These are phyloP conservation scores for Mycosphaerella arachidis DNA, from an alignment of 2,329 filamentous ascomycete species.

Conservation along the genomic window DNA sequence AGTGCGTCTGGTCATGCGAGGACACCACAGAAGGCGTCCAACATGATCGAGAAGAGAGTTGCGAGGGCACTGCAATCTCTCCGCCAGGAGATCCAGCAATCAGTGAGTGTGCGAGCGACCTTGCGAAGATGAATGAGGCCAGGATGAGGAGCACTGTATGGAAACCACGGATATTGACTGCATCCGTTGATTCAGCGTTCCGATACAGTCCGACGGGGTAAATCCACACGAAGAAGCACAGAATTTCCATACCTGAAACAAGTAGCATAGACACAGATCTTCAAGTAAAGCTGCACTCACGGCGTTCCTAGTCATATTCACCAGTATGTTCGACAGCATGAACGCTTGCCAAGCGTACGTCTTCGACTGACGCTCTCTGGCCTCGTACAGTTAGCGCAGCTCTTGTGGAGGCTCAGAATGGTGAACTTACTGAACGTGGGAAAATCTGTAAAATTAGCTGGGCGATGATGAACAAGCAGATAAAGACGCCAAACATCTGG, in stretches of 20 bases:
- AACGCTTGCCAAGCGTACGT: conserved; percentile 83
- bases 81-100: conserved; percentile 72
- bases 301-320: conserved; percentile 81
- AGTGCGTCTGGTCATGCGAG: conserved; percentile 59
- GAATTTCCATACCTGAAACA: conserved; percentile 56
- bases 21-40: conserved; percentile 67
- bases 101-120: conserved; percentile 73
- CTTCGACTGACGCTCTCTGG: conserved; percentile 77
- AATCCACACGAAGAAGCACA: conserved; percentile 80
- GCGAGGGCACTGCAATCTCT: conserved; percentile 71
- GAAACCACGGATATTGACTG: conserved; percentile 64
- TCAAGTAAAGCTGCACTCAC: too few relatives aligned
- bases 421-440: conserved; percentile 44
- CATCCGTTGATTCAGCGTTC: conserved; percentile 57
- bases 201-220: conserved; percentile 74
- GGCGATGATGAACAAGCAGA: conserved; percentile 74
- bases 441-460: conserved; percentile 75
- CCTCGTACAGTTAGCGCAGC: conserved; percentile 60
- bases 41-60: conserved; percentile 68
- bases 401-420: too few relatives aligned
- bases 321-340: conserved; percentile 75
- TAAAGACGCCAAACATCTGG: conserved; percentile 82
- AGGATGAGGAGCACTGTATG: conserved; percentile 75
- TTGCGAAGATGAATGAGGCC: conserved; percentile 64
- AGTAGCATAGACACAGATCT: too few relatives aligned